Percentiles rank a stretch among this genome's conserved stretches.
phyloP scores from a whole-genome alignment of 2,329 filamentous ascomycete species.

The Claviceps maximensis region DNA sequence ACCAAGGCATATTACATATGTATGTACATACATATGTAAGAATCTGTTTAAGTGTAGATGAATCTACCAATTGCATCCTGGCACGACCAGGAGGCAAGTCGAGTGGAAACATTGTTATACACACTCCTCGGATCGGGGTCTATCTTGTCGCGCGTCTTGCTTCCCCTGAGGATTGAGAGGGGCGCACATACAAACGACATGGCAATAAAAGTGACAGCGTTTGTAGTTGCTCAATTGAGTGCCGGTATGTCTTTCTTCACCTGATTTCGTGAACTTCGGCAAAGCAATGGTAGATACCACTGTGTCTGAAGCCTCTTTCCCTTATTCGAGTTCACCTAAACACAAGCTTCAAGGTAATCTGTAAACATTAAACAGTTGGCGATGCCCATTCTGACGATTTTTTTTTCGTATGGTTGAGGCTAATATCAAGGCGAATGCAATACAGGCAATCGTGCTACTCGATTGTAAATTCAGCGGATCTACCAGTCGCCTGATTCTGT shows the following conservation, averaged over 20 bases:
- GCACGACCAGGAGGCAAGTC: neutral
- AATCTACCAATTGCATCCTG: neutral
- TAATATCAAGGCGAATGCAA: neutral
- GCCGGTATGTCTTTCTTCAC: neutral
- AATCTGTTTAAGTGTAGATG: no score
- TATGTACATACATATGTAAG: neutral
- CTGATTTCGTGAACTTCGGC: neutral
- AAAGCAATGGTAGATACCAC: neutral
- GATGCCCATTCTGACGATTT: neutral
- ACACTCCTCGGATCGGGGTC: neutral
- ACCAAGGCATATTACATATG: neutral
- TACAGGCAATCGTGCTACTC: neutral
- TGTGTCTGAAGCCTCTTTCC: no score
- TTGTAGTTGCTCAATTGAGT: neutral
- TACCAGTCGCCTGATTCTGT: neutral
- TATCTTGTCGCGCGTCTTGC: neutral
- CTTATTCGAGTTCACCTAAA: no score
- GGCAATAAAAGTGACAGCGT: neutral
- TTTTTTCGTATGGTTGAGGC: neutral
- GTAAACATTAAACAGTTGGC: neutral
- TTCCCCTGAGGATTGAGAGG: neutral
- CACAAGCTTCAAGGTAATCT: neutral
- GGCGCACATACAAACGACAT: neutral
- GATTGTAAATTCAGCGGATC: neutral
- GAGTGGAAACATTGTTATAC: neutral